Base-by-base conservation (phyloP, 345 rosid genomes). In the Gossypium australe region DNA sequence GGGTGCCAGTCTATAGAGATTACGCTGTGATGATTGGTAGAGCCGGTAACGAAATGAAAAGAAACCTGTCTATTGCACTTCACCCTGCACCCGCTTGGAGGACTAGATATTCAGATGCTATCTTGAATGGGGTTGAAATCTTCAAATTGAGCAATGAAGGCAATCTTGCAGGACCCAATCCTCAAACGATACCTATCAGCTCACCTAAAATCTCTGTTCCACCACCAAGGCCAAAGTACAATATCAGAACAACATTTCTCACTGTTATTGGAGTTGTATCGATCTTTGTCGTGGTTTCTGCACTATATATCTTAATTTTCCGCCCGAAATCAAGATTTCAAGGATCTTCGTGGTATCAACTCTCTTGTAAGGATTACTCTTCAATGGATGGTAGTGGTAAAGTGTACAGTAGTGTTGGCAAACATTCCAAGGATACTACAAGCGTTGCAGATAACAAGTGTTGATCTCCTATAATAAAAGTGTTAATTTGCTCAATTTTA, bases 71-170 rank as follows among this genome's bases (percentile, higher is more conserved):
- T 11, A 53, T 85, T 17, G 81, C 81, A 0, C 47, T 87, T 74
- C 82, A 79, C 10, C 83, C 86, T 1, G 48, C 57, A 1, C 71
- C 73, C 0, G 24, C 1, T 2, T 43, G 61, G 12, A 20, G 29
- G 4, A 77, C 88, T 1, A 43, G 10, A 20, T 80, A 53, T 61
- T 79, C 72, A 7, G 87, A 85, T 65, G 82, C 83, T 6, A 72
- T 78, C 11, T 49, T 84, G 56, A 84, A 80, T 57, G 86, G 88
- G n/a, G 47, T 84, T 27, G 87, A 87, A 76, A 69, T 87, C 9
- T 83, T 87, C 79, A 87, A 85, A 70, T 63, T 61, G 48, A 43
- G 71, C 16, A 47, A 38, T 3, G 57, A 2, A 3, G 52, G 72
- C 45, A 79, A 70, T 70, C 74, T 87, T 58, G 85, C 87, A 12